Evolutionary conservation across 352 stramenopile species (phyloP), one percentile per base, ranked within the genome.

Genomic region (Elongisporangium senticosum): DNA sequence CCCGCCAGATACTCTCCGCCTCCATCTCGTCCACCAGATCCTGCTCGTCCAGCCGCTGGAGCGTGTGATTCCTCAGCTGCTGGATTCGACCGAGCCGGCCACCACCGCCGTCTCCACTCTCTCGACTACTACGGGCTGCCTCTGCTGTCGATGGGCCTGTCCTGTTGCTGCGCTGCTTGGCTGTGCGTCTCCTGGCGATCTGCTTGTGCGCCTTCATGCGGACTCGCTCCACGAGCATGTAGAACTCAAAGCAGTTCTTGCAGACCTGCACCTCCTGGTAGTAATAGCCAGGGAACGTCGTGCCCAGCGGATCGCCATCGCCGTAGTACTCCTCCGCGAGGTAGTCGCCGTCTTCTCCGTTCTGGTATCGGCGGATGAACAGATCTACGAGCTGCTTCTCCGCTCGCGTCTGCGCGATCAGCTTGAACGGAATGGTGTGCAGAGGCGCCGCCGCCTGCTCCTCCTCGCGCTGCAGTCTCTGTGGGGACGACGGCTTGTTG

Each of bases 261-360:
- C 85, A 95, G 2, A 95, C 81, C 21, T 86, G 79, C 11, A 90
- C 77, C 17, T 93, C 69, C 60, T 90, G 81, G 56, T 94, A 94
- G 56, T 90, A 94, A 50, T 93, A 91, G 0, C 85, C 83, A 7
- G 85, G 85, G 57, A 93, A 94, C 0, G 74, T 86, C 53, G 81
- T 58, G 6, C 83, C 85, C 0, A 94, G 73, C 0, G 81, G 77
- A 48, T 94, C 83, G 20, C 81, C 79, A 33, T 92, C 80, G 51
- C 79, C 85, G 49, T 89, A 90, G 54, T 87, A 90, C 14, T 73
- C 73, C 47, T 92, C 77, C 0, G 79, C 79, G 7, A 94, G 63
- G 51, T 92, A 94, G 8, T 88, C 79, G 3, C 83, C 81, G 51
- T 89, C 77, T 65, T 94, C 85, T 2, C 79, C 81, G 26, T 73